Percentiles rank a stretch among this genome's conserved stretches.
phyloP scores from a whole-genome alignment of 441 rosid species.

The Corymbia citriodora region DNA sequence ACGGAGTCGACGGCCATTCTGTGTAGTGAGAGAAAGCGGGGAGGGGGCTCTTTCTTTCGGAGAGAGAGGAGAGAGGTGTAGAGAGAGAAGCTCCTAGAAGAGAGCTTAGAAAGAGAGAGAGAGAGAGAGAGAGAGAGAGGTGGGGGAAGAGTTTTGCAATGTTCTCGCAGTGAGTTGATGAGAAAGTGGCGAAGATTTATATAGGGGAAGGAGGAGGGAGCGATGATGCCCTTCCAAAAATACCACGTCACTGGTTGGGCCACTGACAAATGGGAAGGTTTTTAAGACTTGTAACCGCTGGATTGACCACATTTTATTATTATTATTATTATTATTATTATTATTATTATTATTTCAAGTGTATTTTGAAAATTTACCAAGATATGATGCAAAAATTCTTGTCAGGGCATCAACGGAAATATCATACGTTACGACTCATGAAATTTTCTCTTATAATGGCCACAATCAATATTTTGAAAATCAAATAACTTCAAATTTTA shows the following conservation, averaged over 20 bases:
- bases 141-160: not conserved
- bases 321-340: not conserved
- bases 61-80: not conserved
- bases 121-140: not conserved
- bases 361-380: not conserved
- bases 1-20: constrained; percentile 72
- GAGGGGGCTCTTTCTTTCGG: not conserved
- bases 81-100: not conserved
- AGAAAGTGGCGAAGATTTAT: not conserved
- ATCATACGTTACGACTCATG: not conserved
- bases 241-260: not conserved
- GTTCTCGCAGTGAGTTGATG: not conserved
- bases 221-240: not conserved
- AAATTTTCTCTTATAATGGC: no score
- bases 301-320: not conserved
- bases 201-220: not conserved
- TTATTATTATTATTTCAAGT: not conserved
- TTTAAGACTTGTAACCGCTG: not conserved
- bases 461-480: not conserved
- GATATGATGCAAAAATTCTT: no score
- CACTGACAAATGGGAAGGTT: not conserved
- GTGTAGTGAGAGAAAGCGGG: not conserved
- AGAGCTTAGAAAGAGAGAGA: not conserved
- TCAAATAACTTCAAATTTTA: not conserved
- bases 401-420: not conserved